Evolutionary conservation across 371 early-diverging fungal species (phyloP), one percentile per base, ranked within the genome.

Genomic region (Apophysomyces ossiformis): DNA sequence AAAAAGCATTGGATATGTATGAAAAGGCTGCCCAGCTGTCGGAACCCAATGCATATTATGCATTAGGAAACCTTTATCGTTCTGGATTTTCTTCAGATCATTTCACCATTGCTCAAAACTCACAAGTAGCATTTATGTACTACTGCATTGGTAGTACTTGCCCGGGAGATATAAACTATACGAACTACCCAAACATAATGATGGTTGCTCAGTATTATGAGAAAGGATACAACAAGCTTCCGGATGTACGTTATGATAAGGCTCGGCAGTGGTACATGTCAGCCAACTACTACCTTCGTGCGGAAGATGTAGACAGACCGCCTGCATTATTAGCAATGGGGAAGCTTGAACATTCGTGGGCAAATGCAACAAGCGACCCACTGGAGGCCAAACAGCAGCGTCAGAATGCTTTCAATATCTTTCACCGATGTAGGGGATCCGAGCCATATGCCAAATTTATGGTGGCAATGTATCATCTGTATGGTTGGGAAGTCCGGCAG

Each of bases 391-490:
- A 46, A 12, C n/a, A 39, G 44, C 21, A 47, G n/a, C 69, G 63
- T 15, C 54, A 61, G 15, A 57, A 65, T 37, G 74, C 70, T 4
- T 67, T 58, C 56, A 41, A 38, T 4, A 46, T 65, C 47, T 66
- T 73, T 37, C 38, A 56, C 1, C 9, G 2, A 18, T 65, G 63
- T 4, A 64, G 43, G 7, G 37, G 7, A 21, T 5, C 21, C 7
- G 35, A 50, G 2, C 54, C 54, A 8, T 21, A 56, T 16, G 74
- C 74, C 37, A 62, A 74, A 36, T 44, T 66, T 37, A 65, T 74
- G 70, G 62, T 74, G 0, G 71, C 70, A 4, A 47, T 74, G 15
- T 74, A 74, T 44, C 64, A 74, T 44, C 60, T 74, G 32, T 35
- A 70, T 38, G 70, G 67, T 5, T 74, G 74, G 74, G 59, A 62